These are phyloP conservation scores for Rhynchospora pubera DNA, from an alignment of 176 grass and related monocot genomes.

Conservation along the genomic window DNA sequence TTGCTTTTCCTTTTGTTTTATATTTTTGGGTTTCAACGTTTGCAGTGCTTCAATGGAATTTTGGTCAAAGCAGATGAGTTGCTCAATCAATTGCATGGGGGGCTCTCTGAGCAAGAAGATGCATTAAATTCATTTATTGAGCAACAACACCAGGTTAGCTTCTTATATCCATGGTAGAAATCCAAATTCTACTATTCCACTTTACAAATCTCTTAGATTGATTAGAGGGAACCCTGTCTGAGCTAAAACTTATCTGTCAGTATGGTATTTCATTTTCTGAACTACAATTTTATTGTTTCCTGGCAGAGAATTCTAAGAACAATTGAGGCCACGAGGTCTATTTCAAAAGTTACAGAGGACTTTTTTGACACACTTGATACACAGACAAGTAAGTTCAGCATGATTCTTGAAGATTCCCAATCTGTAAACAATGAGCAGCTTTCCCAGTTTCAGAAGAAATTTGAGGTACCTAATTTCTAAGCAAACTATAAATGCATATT, in stretches of 20 bases:
- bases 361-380: conserved; percentile 55
- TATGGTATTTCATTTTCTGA: not conserved
- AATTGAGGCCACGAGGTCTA: conserved; percentile 56
- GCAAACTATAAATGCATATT: not conserved
- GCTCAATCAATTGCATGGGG: conserved; percentile 37
- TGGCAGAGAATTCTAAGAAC: conserved; percentile 55
- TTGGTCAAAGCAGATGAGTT: conserved; percentile 50
- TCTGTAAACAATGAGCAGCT: conserved; percentile 50
- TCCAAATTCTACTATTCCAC: not conserved
- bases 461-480: conserved; percentile 45
- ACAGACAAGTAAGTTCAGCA: conserved; percentile 46
- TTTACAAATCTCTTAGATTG: conserved; percentile 4
- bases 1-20: not conserved
- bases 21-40: not conserved
- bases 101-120: conserved; percentile 51
- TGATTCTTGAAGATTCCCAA: conserved; percentile 60
- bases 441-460: conserved; percentile 53
- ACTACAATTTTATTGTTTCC: not conserved
- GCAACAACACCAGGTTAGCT: conserved; percentile 53
- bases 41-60: conserved; percentile 57
- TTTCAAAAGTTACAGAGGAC: conserved; percentile 48
- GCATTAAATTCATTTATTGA: conserved; percentile 44
- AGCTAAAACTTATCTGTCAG: not conserved
- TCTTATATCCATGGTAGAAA: not conserved
- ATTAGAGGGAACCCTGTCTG: not conserved